phyloP scores from a whole-genome alignment of 371 early-diverging fungal genomes.

The Mycotypha africana region DNA sequence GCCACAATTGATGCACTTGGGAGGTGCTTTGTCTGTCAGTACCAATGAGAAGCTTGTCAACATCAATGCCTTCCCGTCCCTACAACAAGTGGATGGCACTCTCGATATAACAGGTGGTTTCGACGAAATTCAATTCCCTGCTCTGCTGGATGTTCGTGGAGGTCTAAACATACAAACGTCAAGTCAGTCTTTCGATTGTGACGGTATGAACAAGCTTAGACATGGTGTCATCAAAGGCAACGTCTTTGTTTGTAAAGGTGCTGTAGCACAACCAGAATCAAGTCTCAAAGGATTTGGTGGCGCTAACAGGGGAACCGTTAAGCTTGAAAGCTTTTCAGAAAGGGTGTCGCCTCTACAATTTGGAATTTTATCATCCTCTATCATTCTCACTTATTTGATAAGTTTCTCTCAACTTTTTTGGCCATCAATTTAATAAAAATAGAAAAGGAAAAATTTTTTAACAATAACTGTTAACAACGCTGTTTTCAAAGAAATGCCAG shows the following conservation, averaged over 20 bases:
- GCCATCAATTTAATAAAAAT: too few species aligned
- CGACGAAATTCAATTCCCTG: constrained; percentile 37
- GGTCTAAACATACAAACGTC: constrained; percentile 39
- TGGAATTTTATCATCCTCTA: too few species aligned
- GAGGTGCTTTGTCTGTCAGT: constrained; percentile 48
- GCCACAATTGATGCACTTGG: constrained; percentile 36
- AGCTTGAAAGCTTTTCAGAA: too few species aligned
- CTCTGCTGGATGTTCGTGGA: constrained; percentile 38
- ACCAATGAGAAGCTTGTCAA: constrained; percentile 34
- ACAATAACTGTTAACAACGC: too few species aligned
- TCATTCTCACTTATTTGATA: too few species aligned
- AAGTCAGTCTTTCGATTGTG: constrained; percentile 29
- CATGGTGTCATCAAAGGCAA: constrained; percentile 35
- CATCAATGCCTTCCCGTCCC: constrained; percentile 39
- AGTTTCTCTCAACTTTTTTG: too few species aligned
- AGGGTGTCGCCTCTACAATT: too few species aligned
- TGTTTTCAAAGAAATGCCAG: too few species aligned
- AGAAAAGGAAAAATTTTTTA: too few species aligned
- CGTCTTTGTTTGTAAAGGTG: constrained; percentile 23
- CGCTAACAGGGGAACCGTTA: too few species aligned
- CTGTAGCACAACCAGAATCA: constrained; percentile 26
- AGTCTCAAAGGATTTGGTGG: too few species aligned
- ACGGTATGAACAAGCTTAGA: constrained; percentile 21
- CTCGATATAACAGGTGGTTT: constrained; percentile 49
- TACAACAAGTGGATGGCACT: constrained; percentile 47